These are phyloP conservation scores for Eucalyptus albens DNA, from an alignment of 345 rosid species.

Conservation along the genomic window DNA sequence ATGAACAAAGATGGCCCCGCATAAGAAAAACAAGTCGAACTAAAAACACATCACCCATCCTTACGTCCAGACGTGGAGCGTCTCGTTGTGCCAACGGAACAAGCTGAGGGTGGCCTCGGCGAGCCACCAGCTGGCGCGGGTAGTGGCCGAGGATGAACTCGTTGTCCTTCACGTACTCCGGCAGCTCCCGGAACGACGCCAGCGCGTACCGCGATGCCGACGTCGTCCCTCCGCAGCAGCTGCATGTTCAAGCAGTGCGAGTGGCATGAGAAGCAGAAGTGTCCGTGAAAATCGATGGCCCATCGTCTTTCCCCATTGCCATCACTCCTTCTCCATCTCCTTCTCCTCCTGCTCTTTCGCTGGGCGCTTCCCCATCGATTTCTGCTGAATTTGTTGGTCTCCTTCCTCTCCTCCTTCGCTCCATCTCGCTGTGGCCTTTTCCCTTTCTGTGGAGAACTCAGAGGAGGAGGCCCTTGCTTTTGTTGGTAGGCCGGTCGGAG, in stretches of 20 bases:
- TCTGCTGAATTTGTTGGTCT: too few relatives aligned
- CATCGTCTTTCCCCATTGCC: neutral
- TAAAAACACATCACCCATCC: neutral
- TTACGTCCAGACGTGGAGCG: fast-evolving
- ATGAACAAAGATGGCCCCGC: too few relatives aligned
- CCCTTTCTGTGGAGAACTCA: too few relatives aligned
- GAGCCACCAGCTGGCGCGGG: neutral
- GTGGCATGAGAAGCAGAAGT: neutral
- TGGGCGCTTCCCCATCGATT: too few relatives aligned
- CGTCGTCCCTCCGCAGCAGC: neutral
- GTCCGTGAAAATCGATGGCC: neutral
- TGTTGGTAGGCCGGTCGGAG: too few relatives aligned
- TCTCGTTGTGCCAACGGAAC: neutral
- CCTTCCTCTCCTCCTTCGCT: too few relatives aligned
- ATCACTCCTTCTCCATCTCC: too few relatives aligned
- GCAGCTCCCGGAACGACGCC: neutral
- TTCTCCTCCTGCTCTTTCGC: too few relatives aligned
- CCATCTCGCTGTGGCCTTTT: too few relatives aligned
- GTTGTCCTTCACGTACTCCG: neutral
- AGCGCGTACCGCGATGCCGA: neutral
- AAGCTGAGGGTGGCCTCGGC: neutral
- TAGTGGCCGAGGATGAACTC: neutral
- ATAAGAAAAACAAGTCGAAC: neutral
- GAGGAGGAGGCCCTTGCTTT: neutral
- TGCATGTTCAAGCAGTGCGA: neutral